phyloP scores from a whole-genome alignment of 192 early-diverging fungal species.

The Rhizophlyctis rosea region DNA sequence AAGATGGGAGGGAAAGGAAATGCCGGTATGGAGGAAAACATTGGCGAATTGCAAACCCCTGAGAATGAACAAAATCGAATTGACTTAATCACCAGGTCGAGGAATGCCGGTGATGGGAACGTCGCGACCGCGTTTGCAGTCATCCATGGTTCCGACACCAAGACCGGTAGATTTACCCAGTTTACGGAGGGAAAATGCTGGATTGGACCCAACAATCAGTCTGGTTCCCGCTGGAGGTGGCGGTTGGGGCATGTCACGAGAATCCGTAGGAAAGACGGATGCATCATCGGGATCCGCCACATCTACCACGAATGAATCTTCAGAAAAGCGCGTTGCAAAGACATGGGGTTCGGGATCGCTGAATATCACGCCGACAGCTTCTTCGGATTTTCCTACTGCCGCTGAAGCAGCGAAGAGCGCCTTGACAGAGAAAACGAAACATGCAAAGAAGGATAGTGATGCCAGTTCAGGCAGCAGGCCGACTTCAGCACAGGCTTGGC shows the following conservation, averaged over 20 bases:
- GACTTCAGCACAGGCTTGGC: no score
- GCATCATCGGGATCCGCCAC: neutral
- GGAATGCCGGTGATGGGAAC: slow-evolving; percentile 20
- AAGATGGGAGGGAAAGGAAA: no score
- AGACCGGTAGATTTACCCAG: slow-evolving; percentile 28
- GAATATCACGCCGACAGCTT: neutral
- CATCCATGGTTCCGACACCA: slow-evolving; percentile 26
- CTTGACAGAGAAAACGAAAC: slow-evolving; percentile 4
- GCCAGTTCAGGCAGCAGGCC: no score
- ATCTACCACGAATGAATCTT: neutral
- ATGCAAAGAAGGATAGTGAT: neutral
- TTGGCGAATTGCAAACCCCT: no score
- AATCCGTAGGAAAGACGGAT: neutral
- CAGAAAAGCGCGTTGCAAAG: neutral
- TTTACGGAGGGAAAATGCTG: slow-evolving; percentile 19
- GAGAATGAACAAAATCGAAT: no score
- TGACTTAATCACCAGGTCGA: neutral
- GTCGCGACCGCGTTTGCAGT: slow-evolving; percentile 22
- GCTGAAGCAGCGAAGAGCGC: slow-evolving; percentile 7
- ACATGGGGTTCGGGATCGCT: neutral
- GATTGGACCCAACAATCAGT: slow-evolving; percentile 9
- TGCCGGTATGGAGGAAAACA: no score
- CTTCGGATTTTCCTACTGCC: slow-evolving; percentile 20
- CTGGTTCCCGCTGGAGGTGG: slow-evolving; percentile 10
- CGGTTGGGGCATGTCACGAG: slow-evolving; percentile 1